A percentile compares a stretch with the other conserved stretches of the same genome.
Conservation (phyloP, 805 yeast genomes). For the Maudiozyma saulgeensis region DNA sequence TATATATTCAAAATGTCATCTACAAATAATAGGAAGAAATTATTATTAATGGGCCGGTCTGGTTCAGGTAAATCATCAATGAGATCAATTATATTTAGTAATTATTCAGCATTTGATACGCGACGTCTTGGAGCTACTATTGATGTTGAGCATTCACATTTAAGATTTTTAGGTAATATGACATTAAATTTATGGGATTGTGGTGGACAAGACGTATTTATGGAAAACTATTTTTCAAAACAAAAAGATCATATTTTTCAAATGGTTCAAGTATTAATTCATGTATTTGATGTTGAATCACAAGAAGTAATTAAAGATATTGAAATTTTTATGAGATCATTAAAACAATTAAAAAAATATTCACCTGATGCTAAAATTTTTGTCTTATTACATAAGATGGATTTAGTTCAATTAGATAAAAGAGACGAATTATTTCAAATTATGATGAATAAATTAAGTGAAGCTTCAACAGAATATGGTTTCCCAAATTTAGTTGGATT, state of each 20-base stretch:
- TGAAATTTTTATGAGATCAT: constrained; percentile 77
- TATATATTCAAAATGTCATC: constrained; percentile 1
- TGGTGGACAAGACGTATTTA: constrained; percentile 94
- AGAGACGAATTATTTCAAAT: constrained; percentile 74
- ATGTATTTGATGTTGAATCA: constrained; percentile 92
- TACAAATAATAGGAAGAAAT: constrained; percentile 42
- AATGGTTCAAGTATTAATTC: constrained; percentile 90
- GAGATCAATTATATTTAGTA: constrained; percentile 92
- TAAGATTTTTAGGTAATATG: constrained; percentile 89
- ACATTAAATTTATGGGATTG: constrained; percentile 95
- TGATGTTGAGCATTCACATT: constrained; percentile 95
- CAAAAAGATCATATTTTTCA: constrained; percentile 88
- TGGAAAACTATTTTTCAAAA: constrained; percentile 85
- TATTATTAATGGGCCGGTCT: constrained; percentile 76
- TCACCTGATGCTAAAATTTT: constrained; percentile 89
- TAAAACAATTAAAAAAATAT: constrained; percentile 69
- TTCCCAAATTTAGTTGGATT: constrained; percentile 67
- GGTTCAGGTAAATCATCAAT: constrained; percentile 97
- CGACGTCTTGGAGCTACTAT: constrained; percentile 93
- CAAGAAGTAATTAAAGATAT: constrained; percentile 88
- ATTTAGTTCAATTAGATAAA: constrained; percentile 77
- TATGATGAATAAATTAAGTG: constrained; percentile 74
- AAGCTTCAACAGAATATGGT: constrained; percentile 58
- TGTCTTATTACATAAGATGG: constrained; percentile 92
- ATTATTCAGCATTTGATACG: constrained; percentile 94